Base-by-base conservation (phyloP, 2,329 filamentous ascomycete species). In the Mollisiaceae sp. region DNA sequence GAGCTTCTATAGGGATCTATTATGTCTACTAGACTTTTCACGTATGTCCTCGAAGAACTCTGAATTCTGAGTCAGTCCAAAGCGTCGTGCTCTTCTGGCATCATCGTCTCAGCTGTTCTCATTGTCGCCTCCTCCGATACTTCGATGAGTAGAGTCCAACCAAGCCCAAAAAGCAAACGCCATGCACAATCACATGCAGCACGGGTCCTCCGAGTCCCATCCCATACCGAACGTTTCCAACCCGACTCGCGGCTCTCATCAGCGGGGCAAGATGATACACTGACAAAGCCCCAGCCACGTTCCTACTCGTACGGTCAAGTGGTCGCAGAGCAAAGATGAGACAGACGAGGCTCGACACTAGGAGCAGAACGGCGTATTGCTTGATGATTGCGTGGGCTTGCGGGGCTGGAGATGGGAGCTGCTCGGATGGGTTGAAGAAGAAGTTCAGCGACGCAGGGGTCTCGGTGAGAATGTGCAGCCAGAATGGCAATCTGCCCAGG, bases 291-390 rank as follows among this genome's bases (percentile, higher is more conserved):
- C 69, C 76, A 2, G 77, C 76, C 12, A 78, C 73, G 55, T 70
- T 70, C 58, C 67, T 70, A 50, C 73, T 74, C 2, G 70, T 73
- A 4, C 68, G 63, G 64, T 78, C 76, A n/a, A 72, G 32, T 0
- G 70, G 66, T 1, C 74, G 67, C 8, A 68, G 38, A 47, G 73
- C 69, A 60, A 79, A 78, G 11, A 75, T 69, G 4, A 74, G 35
- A 5, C 78, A 75, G 35, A 80, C 73, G 43, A 79, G 65, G 63
- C 71, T 74, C 12, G 77, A 76, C 15, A 69, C 63, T 18, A 79
- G 59, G 5, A 80, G 70, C 0, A 79, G 71, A 8, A 78, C 65
- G n/a, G 78, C 77, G 65, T 79, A 80, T 70, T 80, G 78, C 38
- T 73, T 70, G 58, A 80, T 75, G 32, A 74, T 59, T 27, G 76